Conservation (phyloP, 768 basidiomycete species). For the Coprinopsis marcescibilis region DNA sequence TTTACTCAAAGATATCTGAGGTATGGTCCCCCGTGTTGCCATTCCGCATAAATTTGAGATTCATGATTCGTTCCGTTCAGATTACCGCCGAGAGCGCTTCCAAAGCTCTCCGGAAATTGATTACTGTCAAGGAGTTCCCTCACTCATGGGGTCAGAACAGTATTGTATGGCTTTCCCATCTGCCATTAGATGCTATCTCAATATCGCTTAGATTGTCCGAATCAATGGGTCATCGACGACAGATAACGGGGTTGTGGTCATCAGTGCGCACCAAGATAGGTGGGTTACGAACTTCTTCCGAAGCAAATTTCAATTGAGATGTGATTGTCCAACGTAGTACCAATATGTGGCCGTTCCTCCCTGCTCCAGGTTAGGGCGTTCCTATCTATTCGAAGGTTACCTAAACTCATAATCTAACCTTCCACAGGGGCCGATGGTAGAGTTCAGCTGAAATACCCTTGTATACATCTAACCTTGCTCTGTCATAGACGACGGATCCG, state of each 20-base stretch:
- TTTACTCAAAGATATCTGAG: slow-evolving; percentile 60
- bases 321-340: slow-evolving; percentile 35
- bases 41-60: slow-evolving; percentile 6
- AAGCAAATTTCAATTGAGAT: neutral
- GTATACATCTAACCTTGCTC: slow-evolving; percentile 20
- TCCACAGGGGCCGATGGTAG: slow-evolving; percentile 46
- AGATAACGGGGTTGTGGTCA: slow-evolving; percentile 60
- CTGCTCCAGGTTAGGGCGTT: slow-evolving; percentile 59
- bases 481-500: slow-evolving; percentile 64
- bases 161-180: slow-evolving; percentile 42
- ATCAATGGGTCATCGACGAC: slow-evolving; percentile 65
- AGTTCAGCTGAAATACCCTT: slow-evolving; percentile 12
- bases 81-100: slow-evolving; percentile 61
- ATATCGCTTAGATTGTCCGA: slow-evolving; percentile 52
- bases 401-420: slow-evolving; percentile 16
- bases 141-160: slow-evolving; percentile 86
- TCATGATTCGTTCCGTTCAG: slow-evolving; percentile 28
- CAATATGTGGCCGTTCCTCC: slow-evolving; percentile 72
- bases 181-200: slow-evolving; percentile 4
- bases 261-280: slow-evolving; percentile 86
- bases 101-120: slow-evolving; percentile 44
- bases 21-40: slow-evolving; percentile 27
- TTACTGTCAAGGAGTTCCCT: slow-evolving; percentile 65
- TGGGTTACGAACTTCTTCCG: slow-evolving; percentile 17
- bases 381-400: slow-evolving; percentile 1